phyloP scores from a whole-genome alignment of 176 grass and related monocot species.

The Neostapfia colusana region DNA sequence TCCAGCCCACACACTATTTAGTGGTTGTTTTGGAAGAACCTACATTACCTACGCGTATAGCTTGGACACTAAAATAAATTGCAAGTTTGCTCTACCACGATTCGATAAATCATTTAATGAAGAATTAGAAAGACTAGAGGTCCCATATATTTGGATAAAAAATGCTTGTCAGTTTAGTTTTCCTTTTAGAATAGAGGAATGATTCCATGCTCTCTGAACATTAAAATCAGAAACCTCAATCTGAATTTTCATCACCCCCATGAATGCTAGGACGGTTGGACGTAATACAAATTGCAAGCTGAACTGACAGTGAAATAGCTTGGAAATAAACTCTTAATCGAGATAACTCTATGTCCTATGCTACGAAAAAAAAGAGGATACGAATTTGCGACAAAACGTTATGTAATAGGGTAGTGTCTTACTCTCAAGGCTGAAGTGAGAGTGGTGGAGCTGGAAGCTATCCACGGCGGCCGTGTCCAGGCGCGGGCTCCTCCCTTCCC shows the following conservation, averaged over 20 bases:
- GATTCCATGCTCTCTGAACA: too few species aligned
- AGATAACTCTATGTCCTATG: neutral
- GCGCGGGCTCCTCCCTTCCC: conserved; percentile 67
- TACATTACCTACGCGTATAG: neutral
- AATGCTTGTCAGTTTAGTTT: neutral
- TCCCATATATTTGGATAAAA: neutral
- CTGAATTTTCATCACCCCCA: neutral
- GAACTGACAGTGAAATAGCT: neutral
- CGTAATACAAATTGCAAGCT: neutral
- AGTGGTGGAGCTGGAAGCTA: conserved; percentile 77
- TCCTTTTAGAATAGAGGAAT: neutral
- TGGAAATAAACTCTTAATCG: neutral
- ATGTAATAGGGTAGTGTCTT: conserved; percentile 6
- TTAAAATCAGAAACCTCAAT: neutral
- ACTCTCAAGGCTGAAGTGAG: conserved; percentile 85
- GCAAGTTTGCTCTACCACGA: neutral
- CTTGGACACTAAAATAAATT: neutral
- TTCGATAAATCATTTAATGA: neutral
- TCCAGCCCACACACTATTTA: too few species aligned
- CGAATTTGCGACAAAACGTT: neutral
- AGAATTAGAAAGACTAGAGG: neutral
- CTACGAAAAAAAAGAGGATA: neutral
- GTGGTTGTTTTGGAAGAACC: neutral
- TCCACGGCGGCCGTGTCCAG: conserved; percentile 36
- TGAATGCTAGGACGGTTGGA: neutral